A percentile compares a stretch with the other conserved stretches of the same genome.
phyloP scores from a whole-genome alignment of 176 grass and related monocot species.

The Oryza rufipogon region DNA sequence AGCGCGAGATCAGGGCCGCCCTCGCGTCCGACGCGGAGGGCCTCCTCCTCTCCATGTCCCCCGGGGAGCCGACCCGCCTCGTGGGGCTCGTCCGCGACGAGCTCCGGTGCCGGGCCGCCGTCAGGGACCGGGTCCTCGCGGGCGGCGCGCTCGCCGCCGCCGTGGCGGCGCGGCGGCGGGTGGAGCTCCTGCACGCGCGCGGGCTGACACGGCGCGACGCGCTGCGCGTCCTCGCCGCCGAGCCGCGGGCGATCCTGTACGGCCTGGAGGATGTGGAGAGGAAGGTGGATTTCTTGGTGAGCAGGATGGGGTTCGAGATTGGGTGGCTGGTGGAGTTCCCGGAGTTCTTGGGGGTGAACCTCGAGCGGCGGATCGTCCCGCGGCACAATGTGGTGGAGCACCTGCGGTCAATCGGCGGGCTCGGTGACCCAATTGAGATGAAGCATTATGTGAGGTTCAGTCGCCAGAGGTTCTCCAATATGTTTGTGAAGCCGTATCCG shows the following conservation, averaged over 20 bases:
- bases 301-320: slow-evolving; percentile 58
- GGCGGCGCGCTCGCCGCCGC: slow-evolving; percentile 52
- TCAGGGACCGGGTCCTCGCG: slow-evolving; percentile 56
- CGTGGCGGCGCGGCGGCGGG: slow-evolving; percentile 52
- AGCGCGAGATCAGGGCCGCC: slow-evolving; percentile 43
- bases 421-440: slow-evolving; percentile 74
- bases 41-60: slow-evolving; percentile 69
- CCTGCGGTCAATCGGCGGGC: slow-evolving; percentile 45
- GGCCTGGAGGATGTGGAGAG: slow-evolving; percentile 61
- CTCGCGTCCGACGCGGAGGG: slow-evolving; percentile 46
- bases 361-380: slow-evolving; percentile 75
- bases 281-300: slow-evolving; percentile 77
- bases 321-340: slow-evolving; percentile 74
- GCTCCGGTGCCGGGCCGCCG: slow-evolving; percentile 65
- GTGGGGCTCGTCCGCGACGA: slow-evolving; percentile 46
- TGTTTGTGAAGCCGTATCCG: slow-evolving; percentile 88
- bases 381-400: slow-evolving; percentile 78
- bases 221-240: slow-evolving; percentile 62
- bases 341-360: slow-evolving; percentile 76
- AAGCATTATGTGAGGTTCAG: slow-evolving; percentile 81
- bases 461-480: slow-evolving; percentile 74
- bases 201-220: slow-evolving; percentile 76
- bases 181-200: slow-evolving; percentile 62
- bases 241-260: slow-evolving; percentile 73
- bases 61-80: slow-evolving; percentile 63